Evolutionary conservation across 495 filamentous ascomycete species (phyloP).

Genomic region (Lasiosphaeria hispida): DNA sequence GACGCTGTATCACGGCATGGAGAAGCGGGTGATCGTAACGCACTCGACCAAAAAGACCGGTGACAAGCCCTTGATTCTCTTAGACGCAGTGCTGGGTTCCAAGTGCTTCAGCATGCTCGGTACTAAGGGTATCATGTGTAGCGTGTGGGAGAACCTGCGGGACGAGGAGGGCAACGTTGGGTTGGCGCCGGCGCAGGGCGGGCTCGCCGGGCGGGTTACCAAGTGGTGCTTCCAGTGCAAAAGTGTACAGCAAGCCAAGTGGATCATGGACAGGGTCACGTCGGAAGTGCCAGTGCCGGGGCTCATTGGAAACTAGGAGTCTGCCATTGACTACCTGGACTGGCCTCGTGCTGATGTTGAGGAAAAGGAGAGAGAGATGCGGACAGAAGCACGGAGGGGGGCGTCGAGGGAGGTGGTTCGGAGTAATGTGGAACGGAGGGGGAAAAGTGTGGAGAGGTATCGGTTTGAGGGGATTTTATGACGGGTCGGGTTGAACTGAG

Average conservation of each 20-base stretch:
- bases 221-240: slow-evolving; percentile 80
- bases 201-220: slow-evolving; percentile 65
- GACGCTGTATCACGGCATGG: slow-evolving; percentile 53
- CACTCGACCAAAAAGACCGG: slow-evolving; percentile 53
- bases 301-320: slow-evolving; percentile 30
- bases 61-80: slow-evolving; percentile 62
- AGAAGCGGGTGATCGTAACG: slow-evolving; percentile 80
- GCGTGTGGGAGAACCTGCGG: slow-evolving; percentile 77
- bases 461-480: not conserved
- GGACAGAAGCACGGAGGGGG: not conserved
- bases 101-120: slow-evolving; percentile 82
- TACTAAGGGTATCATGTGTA: slow-evolving; percentile 79
- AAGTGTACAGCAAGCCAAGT: slow-evolving; percentile 40
- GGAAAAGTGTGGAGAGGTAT: slow-evolving; percentile 5
- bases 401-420: not conserved
- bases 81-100: slow-evolving; percentile 82
- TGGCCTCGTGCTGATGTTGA: not conserved
- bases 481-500: not conserved
- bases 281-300: slow-evolving; percentile 43
- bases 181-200: slow-evolving; percentile 64
- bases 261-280: slow-evolving; percentile 47
- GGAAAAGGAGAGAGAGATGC: not conserved
- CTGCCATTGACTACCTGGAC: not conserved
- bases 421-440: not conserved
- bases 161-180: slow-evolving; percentile 68